These are phyloP conservation scores for Backusella mclennaniae DNA, from an alignment of 192 early-diverging fungal genomes.

Conservation along the genomic window DNA sequence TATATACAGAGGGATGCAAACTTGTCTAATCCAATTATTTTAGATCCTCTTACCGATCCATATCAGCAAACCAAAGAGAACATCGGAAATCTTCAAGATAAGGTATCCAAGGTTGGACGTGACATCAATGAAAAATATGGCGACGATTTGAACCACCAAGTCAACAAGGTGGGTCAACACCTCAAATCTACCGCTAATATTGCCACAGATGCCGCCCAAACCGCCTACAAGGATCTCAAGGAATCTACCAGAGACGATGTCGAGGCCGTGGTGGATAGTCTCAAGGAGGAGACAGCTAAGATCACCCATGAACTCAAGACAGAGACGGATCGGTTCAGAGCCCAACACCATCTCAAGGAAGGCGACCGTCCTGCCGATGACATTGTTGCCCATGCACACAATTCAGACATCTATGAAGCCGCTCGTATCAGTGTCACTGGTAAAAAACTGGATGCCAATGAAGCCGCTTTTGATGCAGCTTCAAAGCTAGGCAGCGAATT, in stretches of 20 bases:
- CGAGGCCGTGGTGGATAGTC: not conserved
- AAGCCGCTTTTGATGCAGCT: not conserved
- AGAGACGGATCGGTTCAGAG: constrained; percentile 10
- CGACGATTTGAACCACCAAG: not conserved
- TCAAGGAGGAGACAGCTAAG: not conserved
- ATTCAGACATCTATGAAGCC: not conserved
- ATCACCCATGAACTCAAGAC: not conserved
- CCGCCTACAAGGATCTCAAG: not conserved
- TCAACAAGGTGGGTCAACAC: not conserved
- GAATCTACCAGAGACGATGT: not conserved
- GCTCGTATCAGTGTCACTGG: not conserved
- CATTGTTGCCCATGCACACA: not conserved
- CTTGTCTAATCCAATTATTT: not conserved
- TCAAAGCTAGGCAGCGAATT: not conserved
- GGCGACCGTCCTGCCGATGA: constrained; percentile 12
- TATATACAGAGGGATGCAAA: not conserved
- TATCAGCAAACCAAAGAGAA: not conserved
- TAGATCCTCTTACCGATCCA: not conserved
- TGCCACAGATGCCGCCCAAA: not conserved
- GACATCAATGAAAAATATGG: not conserved
- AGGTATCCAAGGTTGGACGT: not conserved
- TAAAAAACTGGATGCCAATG: not conserved
- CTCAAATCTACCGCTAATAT: not conserved
- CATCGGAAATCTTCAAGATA: not conserved
- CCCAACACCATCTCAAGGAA: constrained; percentile 25